These are phyloP conservation scores for Fusarium tupiense DNA, from an alignment of 2,329 filamentous ascomycete species.

Conservation along the genomic window DNA sequence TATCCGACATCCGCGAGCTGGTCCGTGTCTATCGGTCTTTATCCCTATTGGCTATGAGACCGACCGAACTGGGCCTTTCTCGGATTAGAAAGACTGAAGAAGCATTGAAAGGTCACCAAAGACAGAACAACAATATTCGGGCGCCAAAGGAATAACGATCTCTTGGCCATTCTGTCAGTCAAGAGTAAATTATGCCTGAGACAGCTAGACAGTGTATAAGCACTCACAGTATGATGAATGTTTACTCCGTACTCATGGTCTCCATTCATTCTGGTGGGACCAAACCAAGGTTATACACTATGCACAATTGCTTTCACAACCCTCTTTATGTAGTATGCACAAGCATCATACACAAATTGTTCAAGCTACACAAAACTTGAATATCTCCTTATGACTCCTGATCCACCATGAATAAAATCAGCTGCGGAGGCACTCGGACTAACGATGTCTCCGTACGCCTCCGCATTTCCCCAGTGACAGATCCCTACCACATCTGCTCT, in stretches of 20 bases:
- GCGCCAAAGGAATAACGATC: accelerated
- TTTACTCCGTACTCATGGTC: too few species aligned
- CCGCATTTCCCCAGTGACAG: constrained; percentile 6
- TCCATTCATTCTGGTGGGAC: background rate
- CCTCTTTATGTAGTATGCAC: background rate
- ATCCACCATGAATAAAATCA: background rate
- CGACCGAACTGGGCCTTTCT: accelerated
- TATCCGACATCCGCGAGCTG: constrained; percentile 10
- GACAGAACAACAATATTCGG: background rate
- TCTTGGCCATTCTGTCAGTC: too few species aligned
- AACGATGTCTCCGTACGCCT: background rate
- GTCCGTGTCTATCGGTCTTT: background rate
- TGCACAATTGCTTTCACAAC: background rate
- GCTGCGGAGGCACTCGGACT: constrained; percentile 1
- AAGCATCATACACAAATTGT: background rate
- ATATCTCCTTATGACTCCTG: background rate
- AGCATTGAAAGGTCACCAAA: background rate
- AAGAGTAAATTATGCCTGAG: background rate
- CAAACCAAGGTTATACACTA: background rate
- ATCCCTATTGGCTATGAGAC: background rate
- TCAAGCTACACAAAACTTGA: background rate
- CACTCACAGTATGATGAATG: too few species aligned
- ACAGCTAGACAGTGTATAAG: accelerated
- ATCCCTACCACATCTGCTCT: background rate
- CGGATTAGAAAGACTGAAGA: background rate